Conservation (phyloP, 2,329 filamentous ascomycete genomes). For the Colletotrichum karsti region DNA sequence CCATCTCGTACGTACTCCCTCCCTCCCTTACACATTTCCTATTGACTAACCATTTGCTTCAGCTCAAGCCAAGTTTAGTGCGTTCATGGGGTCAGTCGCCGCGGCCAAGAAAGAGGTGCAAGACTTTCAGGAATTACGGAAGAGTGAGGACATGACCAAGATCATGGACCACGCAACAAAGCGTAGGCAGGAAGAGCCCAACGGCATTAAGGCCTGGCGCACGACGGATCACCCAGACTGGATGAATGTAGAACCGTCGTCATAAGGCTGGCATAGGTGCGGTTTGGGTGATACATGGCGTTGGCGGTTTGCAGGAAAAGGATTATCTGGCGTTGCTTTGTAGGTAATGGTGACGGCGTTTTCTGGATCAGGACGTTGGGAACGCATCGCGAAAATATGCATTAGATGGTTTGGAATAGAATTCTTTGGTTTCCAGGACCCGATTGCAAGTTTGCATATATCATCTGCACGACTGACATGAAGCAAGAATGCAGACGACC, state of each 20-base stretch:
- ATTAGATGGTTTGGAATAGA: too few relatives aligned
- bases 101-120: slow-evolving; percentile 59
- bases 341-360: background rate
- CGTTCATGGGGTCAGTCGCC: slow-evolving; percentile 56
- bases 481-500: too few relatives aligned
- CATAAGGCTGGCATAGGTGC: background rate
- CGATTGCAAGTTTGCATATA: too few relatives aligned
- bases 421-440: too few relatives aligned
- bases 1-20: slow-evolving; percentile 55
- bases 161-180: slow-evolving; percentile 61
- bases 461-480: too few relatives aligned
- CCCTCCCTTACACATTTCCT: background rate
- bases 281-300: background rate
- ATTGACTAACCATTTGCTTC: slow-evolving; percentile 25
- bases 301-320: background rate
- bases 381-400: background rate
- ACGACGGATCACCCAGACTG: slow-evolving; percentile 68
- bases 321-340: background rate
- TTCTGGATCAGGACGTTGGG: background rate
- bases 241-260: slow-evolving; percentile 34
- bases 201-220: slow-evolving; percentile 67
- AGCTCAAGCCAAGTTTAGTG: slow-evolving; percentile 60
- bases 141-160: slow-evolving; percentile 54
- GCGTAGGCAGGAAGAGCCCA: slow-evolving; percentile 62
- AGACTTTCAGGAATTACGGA: slow-evolving; percentile 57